Conservation (phyloP, 2,329 filamentous ascomycete species). For the Chalaropsis thielavioides region DNA sequence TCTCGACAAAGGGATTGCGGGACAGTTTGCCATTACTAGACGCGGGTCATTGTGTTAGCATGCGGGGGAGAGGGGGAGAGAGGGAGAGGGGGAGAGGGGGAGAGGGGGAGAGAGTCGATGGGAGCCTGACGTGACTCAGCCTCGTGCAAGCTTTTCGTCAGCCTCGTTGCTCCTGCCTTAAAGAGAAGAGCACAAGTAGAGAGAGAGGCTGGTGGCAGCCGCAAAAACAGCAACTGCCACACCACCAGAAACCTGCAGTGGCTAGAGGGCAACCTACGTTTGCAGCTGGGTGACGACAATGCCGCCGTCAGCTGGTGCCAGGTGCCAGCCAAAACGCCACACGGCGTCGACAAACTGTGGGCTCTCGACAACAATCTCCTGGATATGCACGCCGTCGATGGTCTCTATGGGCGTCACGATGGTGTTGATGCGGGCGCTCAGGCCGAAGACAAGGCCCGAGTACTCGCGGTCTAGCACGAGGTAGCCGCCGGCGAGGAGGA, state of each 20-base stretch:
- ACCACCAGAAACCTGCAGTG: background rate
- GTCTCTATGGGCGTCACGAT: constrained; percentile 42
- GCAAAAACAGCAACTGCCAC: background rate
- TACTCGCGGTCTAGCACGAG: constrained; percentile 80
- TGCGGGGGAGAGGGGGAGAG: background rate
- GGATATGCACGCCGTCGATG: constrained; percentile 47
- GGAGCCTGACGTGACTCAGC: background rate
- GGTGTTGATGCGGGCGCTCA: constrained; percentile 53
- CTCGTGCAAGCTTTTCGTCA: background rate
- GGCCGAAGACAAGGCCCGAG: constrained; percentile 58
- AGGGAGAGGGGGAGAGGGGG: no score
- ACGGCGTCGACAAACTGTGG: constrained; percentile 79
- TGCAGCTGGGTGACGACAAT: constrained; percentile 67
- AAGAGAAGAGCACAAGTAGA: no score
- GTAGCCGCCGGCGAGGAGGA: constrained; percentile 87
- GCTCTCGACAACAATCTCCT: constrained; percentile 71
- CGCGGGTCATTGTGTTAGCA: constrained; percentile 7
- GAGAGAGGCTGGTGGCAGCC: no score
- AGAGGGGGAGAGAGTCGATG: no score
- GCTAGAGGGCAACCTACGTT: constrained; percentile 42
- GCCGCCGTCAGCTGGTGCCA: constrained; percentile 57
- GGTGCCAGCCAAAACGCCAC: constrained; percentile 75
- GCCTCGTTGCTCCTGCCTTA: background rate
- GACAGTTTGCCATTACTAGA: constrained; percentile 29
- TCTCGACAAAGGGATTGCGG: constrained; percentile 79